Evolutionary conservation across 2,329 filamentous ascomycete species (phyloP), one percentile per base, ranked within the genome.

Genomic region (Calonectria pteridis): DNA sequence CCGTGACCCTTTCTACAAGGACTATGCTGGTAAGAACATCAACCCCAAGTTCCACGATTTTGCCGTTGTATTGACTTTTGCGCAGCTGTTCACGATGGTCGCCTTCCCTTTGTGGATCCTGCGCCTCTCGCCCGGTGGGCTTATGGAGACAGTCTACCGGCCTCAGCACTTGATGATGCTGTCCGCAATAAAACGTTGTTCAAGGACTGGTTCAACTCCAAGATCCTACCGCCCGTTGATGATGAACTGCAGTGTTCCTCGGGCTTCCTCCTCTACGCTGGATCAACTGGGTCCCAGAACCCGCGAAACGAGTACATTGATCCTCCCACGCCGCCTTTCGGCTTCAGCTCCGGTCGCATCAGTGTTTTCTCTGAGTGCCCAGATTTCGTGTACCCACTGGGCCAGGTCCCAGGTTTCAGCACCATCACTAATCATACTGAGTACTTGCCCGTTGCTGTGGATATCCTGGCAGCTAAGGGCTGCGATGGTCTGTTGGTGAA

Each of bases 111-210:
- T 58, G 79, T 86, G 16, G 81, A 85, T 73, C 84, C 84, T 2
- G 81, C 78, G 1, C 83, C 84, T 1, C 76, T 84, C 6, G 67
- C 77, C 4, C 82, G 84, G 20, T 85, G 84, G 84, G 81, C 77
- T 13, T 85, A 79, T 71, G 84, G 80, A 40, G 84, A 85, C 74
- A 75, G 75, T 14, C 53, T 69, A 5, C 79, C 83, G 1, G 77
- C 74, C 83, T 63, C 62, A 20, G 20, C 46, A 10, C 67, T 70
- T 2, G 83, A 85, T 0, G 81, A 86, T 3, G 90, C 87, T 6
- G 81, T 89, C 13, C 77, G 81, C 7, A 89, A 90, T 78, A 90
- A 90, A 75, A 88, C 88, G 0, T 74, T 84, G 23, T 87, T 88
- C 77, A 85, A 84, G 81, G 77, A 85, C 66, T 87, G 85, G 83